Base-by-base conservation (phyloP, 768 basidiomycete species). In the Mycena sanguinolenta region DNA sequence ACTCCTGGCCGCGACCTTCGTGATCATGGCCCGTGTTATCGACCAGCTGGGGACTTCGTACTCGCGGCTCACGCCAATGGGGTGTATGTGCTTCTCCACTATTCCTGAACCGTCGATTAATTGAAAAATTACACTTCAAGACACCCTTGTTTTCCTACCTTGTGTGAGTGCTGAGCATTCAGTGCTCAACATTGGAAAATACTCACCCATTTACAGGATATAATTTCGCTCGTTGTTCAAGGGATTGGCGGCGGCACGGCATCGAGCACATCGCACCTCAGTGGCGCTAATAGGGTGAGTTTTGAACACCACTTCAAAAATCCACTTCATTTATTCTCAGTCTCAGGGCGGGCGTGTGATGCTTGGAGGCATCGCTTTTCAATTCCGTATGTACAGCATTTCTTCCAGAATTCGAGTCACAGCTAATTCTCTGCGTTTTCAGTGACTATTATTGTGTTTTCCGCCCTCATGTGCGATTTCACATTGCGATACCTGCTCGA, bases 321-420 rank as follows among this genome's bases (percentile, higher is more conserved):
- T 7, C 36, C 6, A 38, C 14, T 14, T 38, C 6, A 38, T 38
- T 14, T 14, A 14, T 1, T n/a, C n/a, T n/a, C n/a, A n/a, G n/a
- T 14, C 14, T 0, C 13, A 58, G 39, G 62, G 68, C 1, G 55
- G 62, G 17, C 28, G 64, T 13, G 54, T 69, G 19, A 91, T 91
- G 90, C 82, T 91, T 17, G 88, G 80, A 1, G 92, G 91, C 57
- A 91, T 93, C 65, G 80, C 80, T 19, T 85, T 92, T 73, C 91
- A 92, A 74, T 78, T 90, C 25, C n/a, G n/a, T n/a, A n/a, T 70
- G 85, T 85, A 65, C 30, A 83, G 9, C 17, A 19, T 28, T 8
- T n/a, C n/a, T 52, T 69, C 13, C 34, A 19, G 32, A 2, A 36
- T 53, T 2, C 23, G 17, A 49, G 14, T 2, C 17, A 63, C 2